Base-by-base conservation (phyloP, 352 stramenopile species). In the Globisporangium cylindrosporum region DNA sequence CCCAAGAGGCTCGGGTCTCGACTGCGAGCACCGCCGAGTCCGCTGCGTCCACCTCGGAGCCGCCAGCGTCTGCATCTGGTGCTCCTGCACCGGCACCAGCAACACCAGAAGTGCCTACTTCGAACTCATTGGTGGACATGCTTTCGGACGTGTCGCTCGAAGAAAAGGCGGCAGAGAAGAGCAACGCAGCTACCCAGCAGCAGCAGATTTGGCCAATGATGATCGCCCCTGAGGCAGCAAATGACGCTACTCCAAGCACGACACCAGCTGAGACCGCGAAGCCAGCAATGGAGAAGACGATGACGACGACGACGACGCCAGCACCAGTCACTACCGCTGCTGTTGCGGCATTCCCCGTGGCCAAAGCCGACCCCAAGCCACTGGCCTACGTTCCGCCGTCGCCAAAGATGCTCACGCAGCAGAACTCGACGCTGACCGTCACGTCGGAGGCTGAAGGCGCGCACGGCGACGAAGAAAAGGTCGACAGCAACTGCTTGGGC, bases 401-500 rank as follows among this genome's bases (percentile, higher is more conserved):
- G 24, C 62, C 51, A 2, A 61, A 62, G 48, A 69, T 67, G 54
- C 53, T 71, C 60, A 46, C 14, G 56, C 60, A 72, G 53, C 53
- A 67, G n/a, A 29, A 67, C 6, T 72, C 67, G 29, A 25, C 67
- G 20, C 5, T 64, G 53, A 68, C 60, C 2, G 25, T 68, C 10
- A 68, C 67, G 32, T 72, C 67, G 4, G 67, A 72, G 29, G 60
- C 22, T 0, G 67, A 67, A 14, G n/a, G 15, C n/a, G 14, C 34
- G 15, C 43, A 20, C 43, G 43, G 43, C 18, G 43, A 51, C 10
- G 71, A 76, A 12, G 74, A 78, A 56, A 72, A 68, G 46, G 34
- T 89, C 10, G 72, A 87, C 53, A 78, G 78, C 54, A 69, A 69
- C 20, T 86, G 81, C 54, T 51, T 71, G 36, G 66, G 66, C 18